These are phyloP conservation scores for Babesia gibsoni DNA, from an alignment of 169 alveolate genomes.

Conservation along the genomic window DNA sequence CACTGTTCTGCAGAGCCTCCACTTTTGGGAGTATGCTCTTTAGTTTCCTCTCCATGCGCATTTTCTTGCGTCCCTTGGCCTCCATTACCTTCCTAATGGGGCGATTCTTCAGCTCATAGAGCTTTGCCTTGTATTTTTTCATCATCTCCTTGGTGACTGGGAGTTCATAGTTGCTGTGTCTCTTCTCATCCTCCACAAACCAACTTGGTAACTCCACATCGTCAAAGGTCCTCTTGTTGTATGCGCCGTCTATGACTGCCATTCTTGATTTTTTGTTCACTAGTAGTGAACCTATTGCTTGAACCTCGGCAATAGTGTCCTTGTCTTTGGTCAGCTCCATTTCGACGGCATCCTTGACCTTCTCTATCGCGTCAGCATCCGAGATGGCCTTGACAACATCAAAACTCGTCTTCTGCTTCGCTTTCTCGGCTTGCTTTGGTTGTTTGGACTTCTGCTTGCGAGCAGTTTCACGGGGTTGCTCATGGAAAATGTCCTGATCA, in stretches of 20 bases:
- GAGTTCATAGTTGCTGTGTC: constrained; percentile 87
- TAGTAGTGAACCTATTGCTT: constrained; percentile 62
- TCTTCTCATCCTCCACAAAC: constrained; percentile 96
- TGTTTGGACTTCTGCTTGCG: constrained; percentile 27
- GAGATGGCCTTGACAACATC: constrained; percentile 47
- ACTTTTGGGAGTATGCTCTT: constrained; percentile 86
- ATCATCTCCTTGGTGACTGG: constrained; percentile 95
- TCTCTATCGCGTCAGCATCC: constrained; percentile 45
- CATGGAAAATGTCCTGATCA: constrained; percentile 67
- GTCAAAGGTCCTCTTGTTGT: constrained; percentile 91
- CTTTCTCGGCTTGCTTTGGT: not conserved
- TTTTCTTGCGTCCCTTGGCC: constrained; percentile 92
- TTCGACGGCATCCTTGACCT: constrained; percentile 22
- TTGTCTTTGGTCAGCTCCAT: constrained; percentile 25
- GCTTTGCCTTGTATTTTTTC: constrained; percentile 88
- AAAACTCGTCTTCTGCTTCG: constrained; percentile 39
- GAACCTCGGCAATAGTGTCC: constrained; percentile 42
- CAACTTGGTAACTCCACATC: constrained; percentile 91
- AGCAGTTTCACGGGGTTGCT: constrained; percentile 45
- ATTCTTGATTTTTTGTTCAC: constrained; percentile 88
- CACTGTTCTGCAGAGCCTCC: constrained; percentile 54
- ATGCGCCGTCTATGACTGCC: constrained; percentile 92
- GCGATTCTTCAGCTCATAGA: constrained; percentile 90
- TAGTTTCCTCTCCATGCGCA: constrained; percentile 85
- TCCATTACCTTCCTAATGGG: constrained; percentile 96